Conservation (phyloP, 768 basidiomycete genomes). For the Boletus subparvulus region DNA sequence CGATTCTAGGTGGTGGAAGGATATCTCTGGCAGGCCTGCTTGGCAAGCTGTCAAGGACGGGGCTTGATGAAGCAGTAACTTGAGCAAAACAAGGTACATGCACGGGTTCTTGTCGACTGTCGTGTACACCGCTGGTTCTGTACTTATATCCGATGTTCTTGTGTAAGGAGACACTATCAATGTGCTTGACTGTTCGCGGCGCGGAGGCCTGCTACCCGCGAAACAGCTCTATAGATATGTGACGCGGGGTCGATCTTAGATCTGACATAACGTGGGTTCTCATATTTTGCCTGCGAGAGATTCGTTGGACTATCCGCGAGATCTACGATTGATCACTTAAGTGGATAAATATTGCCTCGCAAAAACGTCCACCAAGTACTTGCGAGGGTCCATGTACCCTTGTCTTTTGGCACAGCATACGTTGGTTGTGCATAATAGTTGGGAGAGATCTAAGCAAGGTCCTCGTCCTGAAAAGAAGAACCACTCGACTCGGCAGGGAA, state of each 20-base stretch:
- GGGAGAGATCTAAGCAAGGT: no score
- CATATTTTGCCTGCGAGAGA: neutral
- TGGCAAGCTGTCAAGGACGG: constrained; percentile 49
- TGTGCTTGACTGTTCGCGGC: neutral
- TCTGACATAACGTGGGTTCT: neutral
- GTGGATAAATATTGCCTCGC: no score
- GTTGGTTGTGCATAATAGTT: no score
- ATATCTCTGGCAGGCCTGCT: constrained; percentile 41
- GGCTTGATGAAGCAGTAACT: constrained; percentile 1
- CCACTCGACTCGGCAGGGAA: no score
- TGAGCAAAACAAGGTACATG: neutral
- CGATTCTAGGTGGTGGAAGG: constrained; percentile 52
- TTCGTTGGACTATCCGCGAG: neutral
- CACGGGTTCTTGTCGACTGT: neutral
- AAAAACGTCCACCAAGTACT: no score
- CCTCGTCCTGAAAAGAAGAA: neutral
- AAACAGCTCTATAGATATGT: no score
- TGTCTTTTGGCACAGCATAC: no score
- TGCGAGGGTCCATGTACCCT: no score
- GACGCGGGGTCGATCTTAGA: neutral
- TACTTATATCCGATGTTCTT: neutral
- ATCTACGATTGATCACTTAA: neutral
- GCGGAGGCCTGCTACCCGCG: neutral
- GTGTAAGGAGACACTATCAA: neutral
- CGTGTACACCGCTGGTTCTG: neutral